A percentile compares a stretch with the other conserved stretches of the same genome.
Evolutionary conservation across 2,329 filamentous ascomycete species (phyloP).

Genomic region (Ophiocordyceps sinensis): DNA sequence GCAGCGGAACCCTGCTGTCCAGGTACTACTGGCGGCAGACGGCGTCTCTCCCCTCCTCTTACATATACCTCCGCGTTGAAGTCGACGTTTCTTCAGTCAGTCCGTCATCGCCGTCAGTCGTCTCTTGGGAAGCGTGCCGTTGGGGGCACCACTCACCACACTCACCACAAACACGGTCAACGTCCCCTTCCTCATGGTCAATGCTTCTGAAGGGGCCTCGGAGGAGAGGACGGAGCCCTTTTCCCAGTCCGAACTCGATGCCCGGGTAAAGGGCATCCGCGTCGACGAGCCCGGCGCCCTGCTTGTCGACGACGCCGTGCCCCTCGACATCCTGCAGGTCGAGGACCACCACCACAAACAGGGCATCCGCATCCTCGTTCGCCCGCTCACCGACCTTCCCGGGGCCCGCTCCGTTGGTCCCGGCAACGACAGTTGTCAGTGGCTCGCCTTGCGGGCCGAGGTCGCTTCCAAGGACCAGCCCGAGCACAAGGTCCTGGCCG

Average conservation of each 20-base stretch:
- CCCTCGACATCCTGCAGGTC: conserved; percentile 36
- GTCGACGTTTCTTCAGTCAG: too few relatives aligned
- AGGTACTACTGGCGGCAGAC: too few relatives aligned
- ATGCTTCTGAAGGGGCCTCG: conserved; percentile 23
- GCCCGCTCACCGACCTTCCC: conserved; percentile 36
- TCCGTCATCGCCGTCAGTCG: too few relatives aligned
- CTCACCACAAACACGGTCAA: background rate
- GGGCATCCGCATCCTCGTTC: conserved; percentile 42
- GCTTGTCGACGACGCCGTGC: conserved; percentile 27
- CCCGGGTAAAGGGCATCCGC: conserved; percentile 30
- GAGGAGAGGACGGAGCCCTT: conserved; percentile 45
- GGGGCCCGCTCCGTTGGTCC: conserved; percentile 40
- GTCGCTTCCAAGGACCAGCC: conserved; percentile 35
- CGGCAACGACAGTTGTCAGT: conserved; percentile 40
- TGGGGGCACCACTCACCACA: too few relatives aligned
- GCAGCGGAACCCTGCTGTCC: too few relatives aligned
- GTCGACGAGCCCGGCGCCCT: conserved; percentile 27
- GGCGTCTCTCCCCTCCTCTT: too few relatives aligned
- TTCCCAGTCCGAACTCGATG: conserved; percentile 39
- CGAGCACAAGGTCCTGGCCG: conserved; percentile 42
- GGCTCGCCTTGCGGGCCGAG: conserved; percentile 40
- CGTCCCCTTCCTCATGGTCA: conserved; percentile 24
- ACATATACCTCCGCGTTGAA: too few relatives aligned
- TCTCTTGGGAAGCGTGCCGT: too few relatives aligned
- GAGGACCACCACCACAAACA: conserved; percentile 37